A percentile compares a stretch with the other conserved stretches of the same genome.
These are phyloP conservation scores for Kwoniella europaea DNA, from an alignment of 768 basidiomycete species.

Conservation along the genomic window DNA sequence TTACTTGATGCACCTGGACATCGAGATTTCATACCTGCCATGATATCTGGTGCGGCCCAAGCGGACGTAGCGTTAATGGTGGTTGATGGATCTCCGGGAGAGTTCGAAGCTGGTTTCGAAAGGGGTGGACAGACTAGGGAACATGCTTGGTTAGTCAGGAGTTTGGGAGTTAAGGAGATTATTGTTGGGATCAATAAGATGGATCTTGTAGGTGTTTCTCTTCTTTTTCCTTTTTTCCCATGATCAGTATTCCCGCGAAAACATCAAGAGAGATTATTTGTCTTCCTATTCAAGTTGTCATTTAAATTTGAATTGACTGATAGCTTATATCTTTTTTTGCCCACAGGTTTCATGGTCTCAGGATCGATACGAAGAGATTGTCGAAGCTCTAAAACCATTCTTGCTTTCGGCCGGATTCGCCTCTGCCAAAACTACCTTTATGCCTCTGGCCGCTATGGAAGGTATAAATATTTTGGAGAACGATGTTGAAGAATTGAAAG, in stretches of 20 bases:
- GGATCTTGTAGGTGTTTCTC: slow-evolving; percentile 69
- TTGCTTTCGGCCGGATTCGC: slow-evolving; percentile 85
- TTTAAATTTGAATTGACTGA: too few species aligned
- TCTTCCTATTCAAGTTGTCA: too few species aligned
- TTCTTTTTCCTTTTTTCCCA: background rate
- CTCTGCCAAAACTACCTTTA: slow-evolving; percentile 75
- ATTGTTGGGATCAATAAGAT: slow-evolving; percentile 94
- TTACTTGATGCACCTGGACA: slow-evolving; percentile 98
- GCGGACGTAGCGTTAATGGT: slow-evolving; percentile 94
- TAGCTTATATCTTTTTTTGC: too few species aligned
- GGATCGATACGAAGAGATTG: slow-evolving; percentile 84
- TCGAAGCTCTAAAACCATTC: slow-evolving; percentile 74
- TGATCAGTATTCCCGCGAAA: background rate
- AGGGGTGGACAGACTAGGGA: slow-evolving; percentile 94
- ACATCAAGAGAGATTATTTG: too few species aligned
- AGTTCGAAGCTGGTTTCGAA: slow-evolving; percentile 95
- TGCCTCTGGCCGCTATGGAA: slow-evolving; percentile 86
- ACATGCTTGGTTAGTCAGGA: slow-evolving; percentile 86
- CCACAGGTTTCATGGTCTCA: slow-evolving; percentile 82
- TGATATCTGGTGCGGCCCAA: slow-evolving; percentile 98
- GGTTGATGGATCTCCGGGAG: slow-evolving; percentile 84
- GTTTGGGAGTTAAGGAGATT: slow-evolving; percentile 87
- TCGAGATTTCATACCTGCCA: slow-evolving; percentile 96
- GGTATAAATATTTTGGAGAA: slow-evolving; percentile 75
- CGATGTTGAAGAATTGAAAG: slow-evolving; percentile 63